phyloP scores from a whole-genome alignment of 2,329 filamentous ascomycete species.

The Penicillium digitatum region DNA sequence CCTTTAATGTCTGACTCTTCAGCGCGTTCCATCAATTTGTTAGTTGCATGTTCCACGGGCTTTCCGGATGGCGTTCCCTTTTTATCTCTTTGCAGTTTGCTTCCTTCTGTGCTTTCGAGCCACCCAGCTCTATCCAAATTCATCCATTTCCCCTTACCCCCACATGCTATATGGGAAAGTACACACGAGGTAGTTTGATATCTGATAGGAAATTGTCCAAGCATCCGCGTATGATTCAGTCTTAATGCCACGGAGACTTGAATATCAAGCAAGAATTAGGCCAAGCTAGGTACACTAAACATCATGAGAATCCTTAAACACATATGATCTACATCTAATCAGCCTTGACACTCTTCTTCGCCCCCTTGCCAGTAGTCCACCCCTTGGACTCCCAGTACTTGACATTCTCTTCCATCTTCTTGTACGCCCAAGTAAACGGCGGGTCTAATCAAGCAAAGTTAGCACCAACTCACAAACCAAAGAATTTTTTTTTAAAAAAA shows the following conservation, averaged over 20 bases:
- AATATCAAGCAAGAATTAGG: neutral
- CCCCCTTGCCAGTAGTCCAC: constrained; percentile 31
- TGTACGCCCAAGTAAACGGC: constrained; percentile 45
- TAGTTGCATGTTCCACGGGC: neutral
- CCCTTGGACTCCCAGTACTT: constrained; percentile 42
- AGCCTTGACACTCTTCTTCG: constrained; percentile 37
- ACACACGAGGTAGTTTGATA: neutral
- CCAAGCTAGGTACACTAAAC: neutral
- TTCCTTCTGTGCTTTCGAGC: neutral
- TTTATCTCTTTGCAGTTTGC: neutral
- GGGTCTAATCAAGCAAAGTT: constrained; percentile 24
- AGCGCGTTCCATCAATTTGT: neutral
- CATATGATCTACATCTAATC: constrained; percentile 18
- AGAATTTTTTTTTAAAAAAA: neutral
- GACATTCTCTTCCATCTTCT: constrained; percentile 49
- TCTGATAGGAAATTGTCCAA: neutral
- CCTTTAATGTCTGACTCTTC: neutral
- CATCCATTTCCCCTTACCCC: neutral
- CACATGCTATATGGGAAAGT: neutral
- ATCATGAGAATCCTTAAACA: neutral
- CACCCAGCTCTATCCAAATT: neutral
- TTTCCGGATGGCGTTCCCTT: neutral
- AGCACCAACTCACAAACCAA: neutral
- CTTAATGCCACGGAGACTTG: neutral
- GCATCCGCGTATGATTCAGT: neutral